These are phyloP conservation scores for Myxozyma vanderwaltii DNA, from an alignment of 805 yeast species.

Conservation along the genomic window DNA sequence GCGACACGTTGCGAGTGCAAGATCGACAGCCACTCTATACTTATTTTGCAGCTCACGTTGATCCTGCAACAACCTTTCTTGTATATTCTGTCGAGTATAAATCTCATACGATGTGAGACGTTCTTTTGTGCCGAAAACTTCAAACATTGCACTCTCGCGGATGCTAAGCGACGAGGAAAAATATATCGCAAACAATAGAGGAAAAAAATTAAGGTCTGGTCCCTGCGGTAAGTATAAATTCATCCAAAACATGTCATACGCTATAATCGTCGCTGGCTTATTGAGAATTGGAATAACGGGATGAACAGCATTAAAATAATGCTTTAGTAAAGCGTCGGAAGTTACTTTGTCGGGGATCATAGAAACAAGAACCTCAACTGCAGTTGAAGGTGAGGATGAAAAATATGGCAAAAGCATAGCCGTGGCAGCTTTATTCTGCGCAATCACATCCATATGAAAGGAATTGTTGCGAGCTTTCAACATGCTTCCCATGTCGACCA, in stretches of 20 bases:
- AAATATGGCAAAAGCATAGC: conserved; percentile 9
- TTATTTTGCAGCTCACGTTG: conserved; percentile 11
- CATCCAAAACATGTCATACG: conserved; percentile 21
- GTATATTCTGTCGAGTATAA: conserved; percentile 1
- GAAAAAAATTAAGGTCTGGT: conserved; percentile 6
- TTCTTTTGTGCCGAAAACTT: conserved; percentile 7
- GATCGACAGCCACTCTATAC: conserved; percentile 18
- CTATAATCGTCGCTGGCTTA: neutral
- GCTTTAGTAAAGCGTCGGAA: conserved; percentile 16
- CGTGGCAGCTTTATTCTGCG: conserved; percentile 13
- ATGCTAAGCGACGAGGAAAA: conserved; percentile 21
- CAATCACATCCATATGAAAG: conserved; percentile 14
- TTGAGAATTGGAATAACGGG: conserved; percentile 22
- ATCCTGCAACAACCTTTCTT: conserved; percentile 1
- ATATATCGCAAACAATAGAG: conserved; percentile 16
- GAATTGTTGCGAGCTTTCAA: conserved; percentile 13
- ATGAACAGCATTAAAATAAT: conserved; percentile 24
- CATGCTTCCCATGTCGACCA: conserved; percentile 21
- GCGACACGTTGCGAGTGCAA: conserved; percentile 7
- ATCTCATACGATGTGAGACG: conserved; percentile 8
- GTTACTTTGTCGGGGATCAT: conserved; percentile 14
- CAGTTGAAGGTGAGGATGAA: conserved; percentile 11
- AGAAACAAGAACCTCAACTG: conserved; percentile 1
- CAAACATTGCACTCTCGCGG: conserved; percentile 17
- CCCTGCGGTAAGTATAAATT: neutral